Conservation (phyloP, 2,329 filamentous ascomycete genomes). For the Pseudogymnoascus sp. region DNA sequence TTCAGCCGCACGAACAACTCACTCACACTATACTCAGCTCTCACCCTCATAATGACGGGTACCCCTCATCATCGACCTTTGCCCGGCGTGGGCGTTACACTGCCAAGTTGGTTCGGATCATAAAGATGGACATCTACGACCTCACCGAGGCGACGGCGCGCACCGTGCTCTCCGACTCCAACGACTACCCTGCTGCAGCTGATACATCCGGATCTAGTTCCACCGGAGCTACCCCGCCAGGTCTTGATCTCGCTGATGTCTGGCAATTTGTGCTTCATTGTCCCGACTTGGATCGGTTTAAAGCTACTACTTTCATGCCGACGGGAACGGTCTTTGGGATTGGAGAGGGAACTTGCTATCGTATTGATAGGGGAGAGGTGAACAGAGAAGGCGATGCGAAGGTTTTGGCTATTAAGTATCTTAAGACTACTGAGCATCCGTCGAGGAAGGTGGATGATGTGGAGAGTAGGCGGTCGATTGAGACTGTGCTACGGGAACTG, state of each 20-base stretch:
- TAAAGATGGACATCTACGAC: conserved; percentile 1
- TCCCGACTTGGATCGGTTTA: background rate
- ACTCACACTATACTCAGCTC: background rate
- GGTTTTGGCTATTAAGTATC: conserved; percentile 2
- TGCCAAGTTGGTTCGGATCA: background rate
- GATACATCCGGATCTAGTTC: background rate
- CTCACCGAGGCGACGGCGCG: background rate
- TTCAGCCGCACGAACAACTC: conserved; percentile 3
- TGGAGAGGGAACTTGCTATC: background rate
- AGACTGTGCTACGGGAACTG: background rate
- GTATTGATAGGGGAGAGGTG: background rate
- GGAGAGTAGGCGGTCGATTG: background rate
- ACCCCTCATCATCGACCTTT: background rate
- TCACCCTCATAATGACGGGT: background rate
- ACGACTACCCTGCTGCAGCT: background rate
- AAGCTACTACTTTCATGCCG: background rate
- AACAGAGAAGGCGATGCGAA: background rate
- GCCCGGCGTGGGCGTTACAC: background rate
- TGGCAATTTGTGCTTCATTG: background rate
- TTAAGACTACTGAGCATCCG: background rate
- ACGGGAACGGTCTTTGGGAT: background rate
- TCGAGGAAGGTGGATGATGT: background rate
- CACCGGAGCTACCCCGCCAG: background rate
- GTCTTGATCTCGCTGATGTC: background rate
- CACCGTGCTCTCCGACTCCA: background rate